Base-by-base conservation (phyloP, 371 early-diverging fungal species). In the Actinomucor elegans region DNA sequence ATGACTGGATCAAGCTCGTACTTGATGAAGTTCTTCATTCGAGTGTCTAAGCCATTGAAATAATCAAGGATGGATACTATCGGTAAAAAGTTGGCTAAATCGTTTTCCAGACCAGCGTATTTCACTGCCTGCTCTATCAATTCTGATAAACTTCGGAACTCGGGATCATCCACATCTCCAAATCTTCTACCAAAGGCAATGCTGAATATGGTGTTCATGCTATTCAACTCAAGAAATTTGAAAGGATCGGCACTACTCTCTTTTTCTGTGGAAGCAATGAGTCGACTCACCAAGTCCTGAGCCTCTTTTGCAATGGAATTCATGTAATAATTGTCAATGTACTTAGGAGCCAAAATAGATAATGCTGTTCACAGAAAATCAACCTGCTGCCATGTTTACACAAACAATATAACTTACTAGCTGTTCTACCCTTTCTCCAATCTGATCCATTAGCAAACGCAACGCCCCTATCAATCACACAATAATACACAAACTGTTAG, bases 121-220 rank as follows among this genome's bases (percentile, higher is more conserved):
- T 41, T 52, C 31, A 34, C 47, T 12, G 28, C 20, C 5, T 0
- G 9, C 20, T 49, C 49, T 12, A 52, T 10, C 7, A 47, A 17
- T 2, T 28, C n/a, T 9, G 37, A 14, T 2, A 52, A n/a, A 1
- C n/a, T n/a, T 0, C 21, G 4, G 15, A 57, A 62, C 11, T 48
- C 52, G 12, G 63, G 53, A 24, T 57, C 40, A 3, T 52, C 24
- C 0, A 23, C 32, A 1, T 34, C 29, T 0, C 43, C 37, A 36
- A 43, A 48, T 9, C 49, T 27, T 11, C 11, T 32, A 21, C 48
- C 63, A 15, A 52, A 38, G 12, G 21, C n/a, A 6, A 43, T 24
- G 2, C 8, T 36, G 20, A 57, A 33, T 7, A 53, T 44, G 14
- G 52, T 33, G n/a, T 62, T 62, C 23, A 52, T 32, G 0, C 53